phyloP scores from a whole-genome alignment of 2,329 filamentous ascomycete genomes.

The Exophiala mesophila region DNA sequence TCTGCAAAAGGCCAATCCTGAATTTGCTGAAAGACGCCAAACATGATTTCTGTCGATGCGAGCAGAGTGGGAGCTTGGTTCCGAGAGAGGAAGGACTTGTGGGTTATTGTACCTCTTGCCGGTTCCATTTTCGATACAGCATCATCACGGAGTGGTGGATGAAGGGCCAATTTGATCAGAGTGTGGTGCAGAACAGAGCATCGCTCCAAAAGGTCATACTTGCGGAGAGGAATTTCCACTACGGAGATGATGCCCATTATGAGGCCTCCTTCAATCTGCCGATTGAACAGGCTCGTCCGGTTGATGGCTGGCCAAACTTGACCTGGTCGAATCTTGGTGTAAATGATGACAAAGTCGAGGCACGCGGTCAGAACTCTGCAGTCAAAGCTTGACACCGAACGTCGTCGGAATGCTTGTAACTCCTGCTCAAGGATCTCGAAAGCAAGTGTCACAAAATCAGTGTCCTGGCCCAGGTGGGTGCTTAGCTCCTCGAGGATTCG shows the following conservation, averaged over 20 bases:
- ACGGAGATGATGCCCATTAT: slow-evolving; percentile 75
- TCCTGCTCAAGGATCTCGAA: slow-evolving; percentile 78
- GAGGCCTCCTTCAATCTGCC: slow-evolving; percentile 69
- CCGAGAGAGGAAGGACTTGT: slow-evolving; percentile 38
- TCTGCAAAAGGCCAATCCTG: slow-evolving; percentile 77
- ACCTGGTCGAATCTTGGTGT: slow-evolving; percentile 68
- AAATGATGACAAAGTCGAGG: slow-evolving; percentile 70
- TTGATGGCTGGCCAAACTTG: slow-evolving; percentile 87
- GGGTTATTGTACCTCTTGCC: slow-evolving; percentile 3
- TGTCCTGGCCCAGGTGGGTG: slow-evolving; percentile 42
- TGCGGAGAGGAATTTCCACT: slow-evolving; percentile 70
- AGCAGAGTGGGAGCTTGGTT: slow-evolving; percentile 53
- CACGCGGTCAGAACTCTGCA: slow-evolving; percentile 68
- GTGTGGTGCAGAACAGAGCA: slow-evolving; percentile 69
- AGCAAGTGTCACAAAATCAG: slow-evolving; percentile 73
- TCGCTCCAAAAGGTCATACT: slow-evolving; percentile 71
- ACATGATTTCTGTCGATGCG: slow-evolving; percentile 67
- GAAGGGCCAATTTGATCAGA: slow-evolving; percentile 69
- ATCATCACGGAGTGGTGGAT: not conserved
- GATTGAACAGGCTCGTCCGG: slow-evolving; percentile 72
- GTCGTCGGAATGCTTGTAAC: slow-evolving; percentile 46
- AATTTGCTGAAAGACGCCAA: slow-evolving; percentile 82
- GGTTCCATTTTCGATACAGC: slow-evolving; percentile 1
- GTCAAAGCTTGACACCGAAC: slow-evolving; percentile 59
- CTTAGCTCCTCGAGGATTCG: slow-evolving; percentile 48